Base-by-base conservation (phyloP, 106 monocot species). In the Chionographis japonica region DNA sequence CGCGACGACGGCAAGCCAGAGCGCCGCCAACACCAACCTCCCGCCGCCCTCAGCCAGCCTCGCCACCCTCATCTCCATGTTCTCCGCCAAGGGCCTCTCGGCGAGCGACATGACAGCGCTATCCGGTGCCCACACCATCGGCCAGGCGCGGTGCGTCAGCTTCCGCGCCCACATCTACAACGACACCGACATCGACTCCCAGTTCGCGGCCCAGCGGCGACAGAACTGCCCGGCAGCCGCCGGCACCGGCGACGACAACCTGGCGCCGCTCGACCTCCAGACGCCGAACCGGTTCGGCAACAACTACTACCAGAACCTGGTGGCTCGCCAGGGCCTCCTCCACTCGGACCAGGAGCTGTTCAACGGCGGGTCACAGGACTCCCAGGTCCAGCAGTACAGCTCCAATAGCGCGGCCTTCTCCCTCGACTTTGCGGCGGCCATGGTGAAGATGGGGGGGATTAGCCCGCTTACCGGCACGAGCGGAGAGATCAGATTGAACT, bases 331-430 rank as follows among this genome's bases (percentile, higher is more conserved):
- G 35, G 77, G 69, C 3, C 63, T 77, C 17, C 62, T 77, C 37
- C 70, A 77, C 56, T 77, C 77, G 56, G 77, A 77, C 69, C 77
- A 77, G 69, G 70, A 70, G 77, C 57, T 77, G 43, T 77, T 70
- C 69, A 77, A 70, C 56, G 51, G 51, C 62, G 77, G 77, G 14
- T 64, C 70, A 8, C 62, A 69, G 62, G 77, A 77, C 60, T 16
- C 63, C 41, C 61, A 60, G 35, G 77, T 77, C n/a, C 20, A 14
- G 63, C 54, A 53, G 17, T 77, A 77, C 43, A 37, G 40, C n/a
- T 8, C 20, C 36, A 64, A 70, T 37, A 54, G 14, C 10, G 63
- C 63, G 2, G 8, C 51, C 39, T 77, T 77, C 37, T 11, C 62
- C 4, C 15, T 20, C 1, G 69, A 70, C 37, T 77, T 77, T 6